phyloP scores from a whole-genome alignment of 495 filamentous ascomycete genomes.

The Neohortaea acidophila region DNA sequence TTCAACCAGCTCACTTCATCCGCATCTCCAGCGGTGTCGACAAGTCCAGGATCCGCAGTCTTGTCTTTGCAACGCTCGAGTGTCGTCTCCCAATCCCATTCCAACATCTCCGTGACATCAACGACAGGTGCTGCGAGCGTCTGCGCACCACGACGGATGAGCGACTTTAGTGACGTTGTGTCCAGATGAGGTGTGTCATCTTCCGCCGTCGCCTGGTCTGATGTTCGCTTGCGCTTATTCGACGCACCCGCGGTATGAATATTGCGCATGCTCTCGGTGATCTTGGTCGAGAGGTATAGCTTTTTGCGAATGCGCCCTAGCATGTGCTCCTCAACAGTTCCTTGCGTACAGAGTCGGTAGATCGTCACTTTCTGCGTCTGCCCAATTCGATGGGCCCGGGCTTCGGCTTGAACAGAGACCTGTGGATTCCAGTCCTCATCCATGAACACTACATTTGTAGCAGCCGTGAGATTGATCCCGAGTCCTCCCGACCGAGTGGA shows the following conservation, averaged over 20 bases:
- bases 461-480: constrained; percentile 46
- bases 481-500: constrained; percentile 50
- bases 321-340: constrained; percentile 52
- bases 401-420: constrained; percentile 43
- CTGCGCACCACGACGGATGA: constrained; percentile 41
- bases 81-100: constrained; percentile 43
- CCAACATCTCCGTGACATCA: constrained; percentile 40
- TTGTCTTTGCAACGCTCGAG: constrained; percentile 43
- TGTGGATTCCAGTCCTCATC: constrained; percentile 58
- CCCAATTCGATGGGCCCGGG: constrained; percentile 45
- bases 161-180: constrained; percentile 39
- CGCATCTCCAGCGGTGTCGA: constrained; percentile 24
- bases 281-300: constrained; percentile 46
- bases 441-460: constrained; percentile 46
- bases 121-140: constrained; percentile 39
- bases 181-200: constrained; percentile 38
- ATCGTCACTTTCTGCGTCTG: constrained; percentile 42
- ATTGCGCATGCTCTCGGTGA: constrained; percentile 43
- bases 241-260: constrained; percentile 27
- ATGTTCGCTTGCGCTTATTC: constrained; percentile 21
- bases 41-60: constrained; percentile 29
- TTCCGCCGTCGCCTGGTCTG: constrained; percentile 12
- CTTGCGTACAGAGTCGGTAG: constrained; percentile 43
- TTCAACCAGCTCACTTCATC: constrained; percentile 45
- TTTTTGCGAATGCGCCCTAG: constrained; percentile 50